Conservation (phyloP, 2,329 filamentous ascomycete genomes). For the Geosmithia flava region DNA sequence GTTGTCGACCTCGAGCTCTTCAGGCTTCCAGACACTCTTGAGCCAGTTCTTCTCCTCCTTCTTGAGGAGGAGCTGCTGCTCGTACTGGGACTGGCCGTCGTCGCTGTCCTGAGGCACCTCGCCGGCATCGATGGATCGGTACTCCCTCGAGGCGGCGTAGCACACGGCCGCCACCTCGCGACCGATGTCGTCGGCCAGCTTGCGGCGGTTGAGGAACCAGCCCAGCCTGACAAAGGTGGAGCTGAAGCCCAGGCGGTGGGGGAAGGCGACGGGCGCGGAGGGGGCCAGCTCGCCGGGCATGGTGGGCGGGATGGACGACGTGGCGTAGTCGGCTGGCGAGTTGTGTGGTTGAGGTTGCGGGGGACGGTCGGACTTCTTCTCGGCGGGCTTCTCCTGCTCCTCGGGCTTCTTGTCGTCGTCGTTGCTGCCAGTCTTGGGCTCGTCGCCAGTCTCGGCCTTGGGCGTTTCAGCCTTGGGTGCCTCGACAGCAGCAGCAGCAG, state of each 20-base stretch:
- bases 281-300: slow-evolving; percentile 64
- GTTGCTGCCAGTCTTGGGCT: slow-evolving; percentile 6
- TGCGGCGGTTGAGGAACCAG: slow-evolving; percentile 75
- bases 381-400: slow-evolving; percentile 28
- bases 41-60: slow-evolving; percentile 74
- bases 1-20: slow-evolving; percentile 25
- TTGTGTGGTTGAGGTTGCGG: slow-evolving; percentile 65
- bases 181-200: slow-evolving; percentile 78
- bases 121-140: slow-evolving; percentile 24
- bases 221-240: slow-evolving; percentile 80
- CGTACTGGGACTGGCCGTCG: slow-evolving; percentile 3
- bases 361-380: slow-evolving; percentile 43
- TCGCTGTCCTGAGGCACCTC: slow-evolving; percentile 7
- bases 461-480: slow-evolving; percentile 6
- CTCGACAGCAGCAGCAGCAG: slow-evolving; percentile 1
- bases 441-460: slow-evolving; percentile 7
- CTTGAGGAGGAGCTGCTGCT: slow-evolving; percentile 43
- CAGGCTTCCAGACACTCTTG: slow-evolving; percentile 58
- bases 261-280: slow-evolving; percentile 61
- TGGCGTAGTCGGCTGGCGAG: slow-evolving; percentile 56
- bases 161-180: slow-evolving; percentile 79
- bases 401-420: slow-evolving; percentile 26
- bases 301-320: slow-evolving; percentile 48
- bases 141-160: slow-evolving; percentile 46
- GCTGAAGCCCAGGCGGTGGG: slow-evolving; percentile 83